Evolutionary conservation across 139 green algal genomes (phyloP).

Genomic region (Pleodorina starrii): DNA sequence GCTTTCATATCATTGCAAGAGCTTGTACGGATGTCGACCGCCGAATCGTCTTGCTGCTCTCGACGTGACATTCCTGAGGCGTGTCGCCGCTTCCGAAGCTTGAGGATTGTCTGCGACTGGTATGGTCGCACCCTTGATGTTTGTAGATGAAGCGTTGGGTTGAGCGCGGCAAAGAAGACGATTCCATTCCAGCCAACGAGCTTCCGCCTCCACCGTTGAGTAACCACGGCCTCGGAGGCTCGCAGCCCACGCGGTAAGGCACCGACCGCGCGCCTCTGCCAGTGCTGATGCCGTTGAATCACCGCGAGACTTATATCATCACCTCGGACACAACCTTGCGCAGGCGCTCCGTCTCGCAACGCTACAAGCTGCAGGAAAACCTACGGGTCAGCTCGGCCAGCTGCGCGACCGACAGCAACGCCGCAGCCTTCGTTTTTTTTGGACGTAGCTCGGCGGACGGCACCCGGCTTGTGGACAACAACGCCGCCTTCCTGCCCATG

Average conservation of each 20-base stretch:
- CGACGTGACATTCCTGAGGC: background rate
- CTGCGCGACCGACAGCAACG: background rate
- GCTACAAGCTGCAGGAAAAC: conserved; percentile 20
- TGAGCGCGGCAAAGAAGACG: background rate
- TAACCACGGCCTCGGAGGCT: background rate
- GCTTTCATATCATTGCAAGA: too few relatives aligned
- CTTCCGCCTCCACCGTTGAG: conserved; percentile 11
- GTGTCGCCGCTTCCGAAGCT: background rate
- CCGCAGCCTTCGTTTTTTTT: background rate
- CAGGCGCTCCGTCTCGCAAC: background rate
- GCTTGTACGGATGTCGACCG: too few relatives aligned
- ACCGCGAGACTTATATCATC: too few relatives aligned
- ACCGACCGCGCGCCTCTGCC: background rate
- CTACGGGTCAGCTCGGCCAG: background rate
- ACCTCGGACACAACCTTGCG: too few relatives aligned
- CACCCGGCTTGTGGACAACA: background rate
- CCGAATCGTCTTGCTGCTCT: background rate
- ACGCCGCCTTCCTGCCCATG: background rate
- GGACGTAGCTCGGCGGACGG: too few relatives aligned
- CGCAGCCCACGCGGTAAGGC: background rate
- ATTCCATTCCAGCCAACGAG: background rate
- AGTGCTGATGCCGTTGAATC: background rate
- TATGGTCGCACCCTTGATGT: background rate
- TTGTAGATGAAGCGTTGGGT: conserved; percentile 9
- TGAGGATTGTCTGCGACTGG: background rate